Evolutionary conservation across 306 rosid species (phyloP).

Genomic region (Lathyrus aphaca): DNA sequence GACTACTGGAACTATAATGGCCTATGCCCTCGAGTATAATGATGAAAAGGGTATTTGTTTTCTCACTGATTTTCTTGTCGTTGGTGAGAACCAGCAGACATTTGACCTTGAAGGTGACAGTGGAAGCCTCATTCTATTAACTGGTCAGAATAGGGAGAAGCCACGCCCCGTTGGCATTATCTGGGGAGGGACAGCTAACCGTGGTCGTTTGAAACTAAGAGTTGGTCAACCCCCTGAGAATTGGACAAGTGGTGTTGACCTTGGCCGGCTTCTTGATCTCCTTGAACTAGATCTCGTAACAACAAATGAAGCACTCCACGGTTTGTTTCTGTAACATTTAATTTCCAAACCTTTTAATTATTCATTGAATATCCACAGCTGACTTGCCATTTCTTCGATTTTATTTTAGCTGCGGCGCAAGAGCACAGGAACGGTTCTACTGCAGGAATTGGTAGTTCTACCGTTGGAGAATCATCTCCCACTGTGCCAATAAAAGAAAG

Average conservation of each 20-base stretch:
- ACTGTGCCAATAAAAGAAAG: slow-evolving; percentile 56
- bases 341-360: slow-evolving; percentile 17
- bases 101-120: slow-evolving; percentile 99
- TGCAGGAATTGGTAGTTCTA: slow-evolving; percentile 73
- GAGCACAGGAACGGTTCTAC: slow-evolving; percentile 67
- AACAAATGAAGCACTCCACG: slow-evolving; percentile 75
- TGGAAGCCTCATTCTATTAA: slow-evolving; percentile 95
- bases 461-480: slow-evolving; percentile 84
- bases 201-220: slow-evolving; percentile 89
- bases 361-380: slow-evolving; percentile 22
- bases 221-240: slow-evolving; percentile 91
- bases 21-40: slow-evolving; percentile 93
- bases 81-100: slow-evolving; percentile 96
- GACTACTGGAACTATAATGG: slow-evolving; percentile 94
- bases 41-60: slow-evolving; percentile 98
- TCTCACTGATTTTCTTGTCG: slow-evolving; percentile 98
- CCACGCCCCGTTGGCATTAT: slow-evolving; percentile 94
- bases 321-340: slow-evolving; percentile 60
- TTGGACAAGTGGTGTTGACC: slow-evolving; percentile 99
- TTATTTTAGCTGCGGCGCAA: slow-evolving; percentile 59
- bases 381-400: slow-evolving; percentile 26
- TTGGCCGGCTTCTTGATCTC: slow-evolving; percentile 93
- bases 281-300: slow-evolving; percentile 94
- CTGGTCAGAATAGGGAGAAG: slow-evolving; percentile 74
- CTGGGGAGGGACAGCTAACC: slow-evolving; percentile 99